Evolutionary conservation across 495 filamentous ascomycete genomes (phyloP).

Genomic region (Penicillium taxi): DNA sequence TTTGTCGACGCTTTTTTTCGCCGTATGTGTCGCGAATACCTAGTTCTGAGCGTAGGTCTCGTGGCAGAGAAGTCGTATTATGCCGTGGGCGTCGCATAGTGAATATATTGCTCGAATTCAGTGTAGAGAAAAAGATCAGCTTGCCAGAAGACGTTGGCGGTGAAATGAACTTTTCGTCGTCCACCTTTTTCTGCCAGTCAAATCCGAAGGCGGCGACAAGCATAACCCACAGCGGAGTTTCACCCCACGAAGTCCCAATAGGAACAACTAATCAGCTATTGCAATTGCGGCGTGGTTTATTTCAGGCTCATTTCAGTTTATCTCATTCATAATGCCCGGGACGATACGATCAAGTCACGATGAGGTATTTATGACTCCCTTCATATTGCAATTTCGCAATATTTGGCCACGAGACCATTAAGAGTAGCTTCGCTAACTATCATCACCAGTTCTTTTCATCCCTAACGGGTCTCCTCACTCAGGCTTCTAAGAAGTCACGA

Average conservation of each 20-base stretch:
- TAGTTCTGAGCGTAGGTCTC: constrained; percentile 50
- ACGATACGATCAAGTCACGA: constrained; percentile 65
- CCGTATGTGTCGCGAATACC: constrained; percentile 39
- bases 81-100: constrained; percentile 39
- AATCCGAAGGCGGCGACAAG: constrained; percentile 17
- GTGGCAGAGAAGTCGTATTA: constrained; percentile 58
- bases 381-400: not conserved
- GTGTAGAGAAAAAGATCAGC: not conserved
- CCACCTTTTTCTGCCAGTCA: constrained; percentile 14
- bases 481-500: constrained; percentile 57
- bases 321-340: too few relatives aligned
- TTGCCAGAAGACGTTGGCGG: constrained; percentile 6
- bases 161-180: constrained; percentile 21
- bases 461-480: constrained; percentile 65
- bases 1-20: constrained; percentile 33
- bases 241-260: constrained; percentile 15
- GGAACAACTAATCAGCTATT: too few relatives aligned
- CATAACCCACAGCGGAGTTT: constrained; percentile 21
- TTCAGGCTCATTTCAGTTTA: too few relatives aligned
- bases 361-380: constrained; percentile 46
- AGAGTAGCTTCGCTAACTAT: constrained; percentile 10
- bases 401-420: constrained; percentile 9
- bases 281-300: constrained; percentile 5
- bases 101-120: not conserved
- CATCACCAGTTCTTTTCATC: constrained; percentile 70